phyloP scores from a whole-genome alignment of 192 early-diverging fungal genomes.

The Linnemannia elongata region DNA sequence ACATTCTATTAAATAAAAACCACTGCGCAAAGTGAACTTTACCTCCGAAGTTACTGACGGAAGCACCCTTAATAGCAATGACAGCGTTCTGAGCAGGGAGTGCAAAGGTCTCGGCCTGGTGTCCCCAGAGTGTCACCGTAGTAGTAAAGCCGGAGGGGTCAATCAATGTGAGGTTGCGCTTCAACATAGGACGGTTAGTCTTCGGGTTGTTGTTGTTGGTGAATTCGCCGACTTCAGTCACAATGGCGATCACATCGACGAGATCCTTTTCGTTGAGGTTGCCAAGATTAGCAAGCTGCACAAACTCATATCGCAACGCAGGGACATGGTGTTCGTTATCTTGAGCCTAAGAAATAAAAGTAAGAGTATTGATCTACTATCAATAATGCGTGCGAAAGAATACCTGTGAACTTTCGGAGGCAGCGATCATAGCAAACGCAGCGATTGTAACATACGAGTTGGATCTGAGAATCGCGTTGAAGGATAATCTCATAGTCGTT shows the following conservation, averaged over 20 bases:
- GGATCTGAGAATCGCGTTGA: constrained; percentile 78
- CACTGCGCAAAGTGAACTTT: background rate
- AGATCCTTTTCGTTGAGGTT: constrained; percentile 77
- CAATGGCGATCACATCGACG: constrained; percentile 86
- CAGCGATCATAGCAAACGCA: background rate
- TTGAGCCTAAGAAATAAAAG: constrained; percentile 59
- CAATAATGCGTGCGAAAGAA: background rate
- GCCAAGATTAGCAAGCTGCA: constrained; percentile 74
- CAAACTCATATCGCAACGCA: constrained; percentile 72
- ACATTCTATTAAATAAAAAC: background rate
- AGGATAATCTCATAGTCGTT: constrained; percentile 95
- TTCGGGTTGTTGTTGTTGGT: constrained; percentile 74
- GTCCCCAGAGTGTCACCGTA: constrained; percentile 89
- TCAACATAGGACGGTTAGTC: constrained; percentile 72
- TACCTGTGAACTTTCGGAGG: background rate
- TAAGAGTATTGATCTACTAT: background rate
- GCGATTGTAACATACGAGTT: constrained; percentile 43
- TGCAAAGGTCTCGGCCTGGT: constrained; percentile 79
- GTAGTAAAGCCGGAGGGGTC: constrained; percentile 81
- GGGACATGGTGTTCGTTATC: constrained; percentile 65
- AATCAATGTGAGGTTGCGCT: constrained; percentile 87
- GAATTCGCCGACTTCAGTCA: constrained; percentile 71
- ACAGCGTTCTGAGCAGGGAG: constrained; percentile 65
- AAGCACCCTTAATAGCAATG: constrained; percentile 87
- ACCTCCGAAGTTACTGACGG: constrained; percentile 91